Base-by-base conservation (phyloP, 2,329 filamentous ascomycete species). In the Hypoxylon rubiginosum region DNA sequence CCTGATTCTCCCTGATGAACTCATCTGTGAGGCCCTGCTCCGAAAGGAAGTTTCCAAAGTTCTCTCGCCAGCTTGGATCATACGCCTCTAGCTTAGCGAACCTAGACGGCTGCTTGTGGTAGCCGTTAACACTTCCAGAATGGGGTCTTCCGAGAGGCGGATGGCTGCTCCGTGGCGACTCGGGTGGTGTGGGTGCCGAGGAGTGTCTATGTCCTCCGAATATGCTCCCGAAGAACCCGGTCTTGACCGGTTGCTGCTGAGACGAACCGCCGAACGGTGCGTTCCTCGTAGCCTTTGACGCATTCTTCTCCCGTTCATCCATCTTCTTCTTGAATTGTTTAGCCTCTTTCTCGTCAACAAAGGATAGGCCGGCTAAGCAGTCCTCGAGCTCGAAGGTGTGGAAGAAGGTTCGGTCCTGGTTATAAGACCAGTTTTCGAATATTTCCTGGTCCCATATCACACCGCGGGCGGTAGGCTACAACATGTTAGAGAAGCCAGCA, bases 371-470 rank as follows among this genome's bases (percentile, higher is more conserved):
- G 5, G 94, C 96, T 66, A 97, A 83, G 75, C 94, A 98, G 69
- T 97, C 90, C 80, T 98, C 94, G 60, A 97, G 87, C 82, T 99
- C 96, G 78, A 99, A 99, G 5, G 93, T 94, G 81, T 98, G 94
- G 82, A 99, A 99, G 82, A 97, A 99, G 65, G 93, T 95, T 67
- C 96, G 91, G 79, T 99, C 96, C 77, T 97, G 95, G 81, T 97
- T 97, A 84, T 98, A 99, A 69, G 86, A 85, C 85, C 97, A 98
- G 54, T 90, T 90, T 73, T 99, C 95, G 82, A 97, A 99, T 74
- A 99, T 93, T 81, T 99, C 96, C 82, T 98, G 95, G 76, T 97
- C 94, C 93, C 93, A 97, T 75, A 97, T 91, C 54, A 97, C 94
- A 62, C 95, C 94, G 77, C 91, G 88, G 76, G 89, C 90, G 54